These are phyloP conservation scores for Metschnikowia cerradonensis DNA, from an alignment of 805 yeast species.

Conservation along the genomic window DNA sequence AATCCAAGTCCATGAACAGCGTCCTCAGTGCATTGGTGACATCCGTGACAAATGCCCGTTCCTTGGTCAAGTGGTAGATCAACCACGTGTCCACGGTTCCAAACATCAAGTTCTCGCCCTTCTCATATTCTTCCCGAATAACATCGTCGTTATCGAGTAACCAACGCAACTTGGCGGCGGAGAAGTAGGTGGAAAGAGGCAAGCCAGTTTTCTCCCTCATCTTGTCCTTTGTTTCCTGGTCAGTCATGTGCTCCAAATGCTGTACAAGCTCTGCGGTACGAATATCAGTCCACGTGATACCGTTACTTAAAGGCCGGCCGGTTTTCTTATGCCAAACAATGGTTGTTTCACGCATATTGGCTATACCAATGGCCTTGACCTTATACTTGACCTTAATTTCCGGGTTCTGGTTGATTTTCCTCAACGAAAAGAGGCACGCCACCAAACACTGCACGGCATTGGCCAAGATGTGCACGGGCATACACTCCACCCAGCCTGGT, in stretches of 20 bases:
- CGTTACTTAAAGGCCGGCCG: slow-evolving; percentile 78
- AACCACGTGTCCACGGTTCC: slow-evolving; percentile 96
- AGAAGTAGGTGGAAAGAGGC: slow-evolving; percentile 86
- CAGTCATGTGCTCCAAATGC: slow-evolving; percentile 51
- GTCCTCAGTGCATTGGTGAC: slow-evolving; percentile 91
- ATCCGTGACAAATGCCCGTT: slow-evolving; percentile 72
- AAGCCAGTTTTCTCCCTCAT: slow-evolving; percentile 71
- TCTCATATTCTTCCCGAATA: slow-evolving; percentile 64
- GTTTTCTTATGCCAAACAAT: slow-evolving; percentile 81
- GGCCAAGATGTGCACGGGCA: slow-evolving; percentile 76
- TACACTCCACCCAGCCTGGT: slow-evolving; percentile 94
- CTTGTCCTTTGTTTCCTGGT: slow-evolving; percentile 52
- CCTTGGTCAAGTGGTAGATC: slow-evolving; percentile 73
- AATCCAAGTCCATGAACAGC: slow-evolving; percentile 78
- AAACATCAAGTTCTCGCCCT: slow-evolving; percentile 75
- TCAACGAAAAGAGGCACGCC: slow-evolving; percentile 54
- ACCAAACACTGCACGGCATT: slow-evolving; percentile 79
- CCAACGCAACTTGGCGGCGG: slow-evolving; percentile 89
- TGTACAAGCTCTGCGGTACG: slow-evolving; percentile 73
- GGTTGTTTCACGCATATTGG: slow-evolving; percentile 95
- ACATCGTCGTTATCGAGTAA: slow-evolving; percentile 71
- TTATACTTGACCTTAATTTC: slow-evolving; percentile 51
- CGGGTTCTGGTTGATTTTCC: slow-evolving; percentile 52
- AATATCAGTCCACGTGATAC: slow-evolving; percentile 95
- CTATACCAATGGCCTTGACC: slow-evolving; percentile 77